Conservation (phyloP, 2,329 filamentous ascomycete species). For the Colletotrichum gigasporum region DNA sequence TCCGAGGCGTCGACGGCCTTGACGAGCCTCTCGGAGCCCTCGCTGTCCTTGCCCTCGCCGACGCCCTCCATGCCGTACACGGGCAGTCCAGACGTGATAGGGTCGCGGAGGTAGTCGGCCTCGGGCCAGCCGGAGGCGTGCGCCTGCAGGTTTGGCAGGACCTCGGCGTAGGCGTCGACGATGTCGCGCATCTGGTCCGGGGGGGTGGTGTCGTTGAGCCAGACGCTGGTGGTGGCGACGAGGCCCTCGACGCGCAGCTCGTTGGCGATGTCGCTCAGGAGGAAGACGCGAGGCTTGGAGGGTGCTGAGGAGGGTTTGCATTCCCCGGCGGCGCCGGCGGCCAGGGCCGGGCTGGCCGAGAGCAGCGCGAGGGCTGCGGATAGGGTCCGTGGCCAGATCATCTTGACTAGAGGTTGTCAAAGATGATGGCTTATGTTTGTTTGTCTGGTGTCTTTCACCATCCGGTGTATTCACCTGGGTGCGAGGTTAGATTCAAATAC, state of each 20-base stretch:
- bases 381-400: neutral
- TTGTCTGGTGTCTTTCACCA: too few relatives aligned
- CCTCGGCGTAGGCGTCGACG: conserved; percentile 46
- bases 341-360: neutral
- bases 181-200: conserved; percentile 45
- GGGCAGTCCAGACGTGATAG: conserved; percentile 4
- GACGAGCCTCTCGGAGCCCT: conserved; percentile 44
- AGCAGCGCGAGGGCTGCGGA: neutral
- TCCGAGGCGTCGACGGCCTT: conserved; percentile 46
- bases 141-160: conserved; percentile 46
- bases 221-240: conserved; percentile 47
- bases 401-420: neutral
- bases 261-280: conserved; percentile 47
- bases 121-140: conserved; percentile 1
- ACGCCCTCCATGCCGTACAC: conserved; percentile 12
- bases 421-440: too few relatives aligned
- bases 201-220: conserved; percentile 43
- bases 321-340: neutral
- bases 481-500: neutral
- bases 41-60: conserved; percentile 41
- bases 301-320: neutral
- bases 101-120: neutral
- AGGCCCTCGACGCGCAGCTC: conserved; percentile 48
- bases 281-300: conserved; percentile 40
- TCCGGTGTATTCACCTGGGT: too few relatives aligned